A percentile compares a stretch with the other conserved stretches of the same genome.
Evolutionary conservation across 345 rosid species (phyloP).

Genomic region (Sisymbrium irio): DNA sequence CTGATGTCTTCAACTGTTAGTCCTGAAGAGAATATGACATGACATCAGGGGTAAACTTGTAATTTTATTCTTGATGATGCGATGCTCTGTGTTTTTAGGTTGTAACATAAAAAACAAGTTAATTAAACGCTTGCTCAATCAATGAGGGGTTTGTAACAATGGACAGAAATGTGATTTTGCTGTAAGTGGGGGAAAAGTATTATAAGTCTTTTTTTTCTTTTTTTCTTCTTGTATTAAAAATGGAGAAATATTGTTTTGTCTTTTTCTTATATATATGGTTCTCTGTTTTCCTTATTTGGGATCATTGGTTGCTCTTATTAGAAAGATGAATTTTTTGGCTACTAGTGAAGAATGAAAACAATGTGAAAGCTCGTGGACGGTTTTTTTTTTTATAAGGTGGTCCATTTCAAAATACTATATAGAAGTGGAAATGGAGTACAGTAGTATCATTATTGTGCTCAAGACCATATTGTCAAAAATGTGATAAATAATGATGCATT

Average conservation of each 20-base stretch:
- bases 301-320: constrained; percentile 8
- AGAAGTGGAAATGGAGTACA: constrained; percentile 9
- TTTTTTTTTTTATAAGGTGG: constrained; percentile 13
- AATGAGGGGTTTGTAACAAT: background rate
- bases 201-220: background rate
- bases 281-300: constrained; percentile 22
- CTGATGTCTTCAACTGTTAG: constrained; percentile 24
- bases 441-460: constrained; percentile 3
- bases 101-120: constrained; percentile 18
- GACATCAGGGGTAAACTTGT: constrained; percentile 13
- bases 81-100: background rate
- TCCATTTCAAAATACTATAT: constrained; percentile 2
- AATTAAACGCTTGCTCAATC: no score
- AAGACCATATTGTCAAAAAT: constrained; percentile 10
- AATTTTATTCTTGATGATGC: background rate
- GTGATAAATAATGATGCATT: constrained; percentile 27
- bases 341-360: constrained; percentile 16
- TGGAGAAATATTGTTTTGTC: constrained; percentile 16
- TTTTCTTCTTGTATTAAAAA: no score
- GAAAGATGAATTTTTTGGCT: constrained; percentile 24
- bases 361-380: constrained; percentile 34
- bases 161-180: constrained; percentile 2
- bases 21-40: background rate
- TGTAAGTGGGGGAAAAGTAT: background rate
- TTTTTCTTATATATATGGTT: background rate